phyloP scores from a whole-genome alignment of 2,329 filamentous ascomycete genomes.

The Sphaerulina vaccinii region DNA sequence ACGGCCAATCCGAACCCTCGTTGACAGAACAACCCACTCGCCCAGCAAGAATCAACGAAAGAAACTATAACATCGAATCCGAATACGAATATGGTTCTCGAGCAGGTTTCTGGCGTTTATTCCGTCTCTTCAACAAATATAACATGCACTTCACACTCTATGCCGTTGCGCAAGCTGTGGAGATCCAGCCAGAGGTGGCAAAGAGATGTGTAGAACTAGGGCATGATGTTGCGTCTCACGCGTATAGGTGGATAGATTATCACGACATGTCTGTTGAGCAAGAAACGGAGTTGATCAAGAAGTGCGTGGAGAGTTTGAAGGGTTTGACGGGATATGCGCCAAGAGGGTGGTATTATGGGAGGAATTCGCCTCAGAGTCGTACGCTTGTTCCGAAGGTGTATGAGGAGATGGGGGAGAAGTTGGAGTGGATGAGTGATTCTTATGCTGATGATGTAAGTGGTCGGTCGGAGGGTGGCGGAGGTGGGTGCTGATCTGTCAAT shows the following conservation, averaged over 20 bases:
- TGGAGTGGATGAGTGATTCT: slow-evolving; percentile 53
- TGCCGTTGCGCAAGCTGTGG: slow-evolving; percentile 51
- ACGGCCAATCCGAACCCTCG: slow-evolving; percentile 41
- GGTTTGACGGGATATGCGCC: slow-evolving; percentile 48
- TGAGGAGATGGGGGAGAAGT: slow-evolving; percentile 53
- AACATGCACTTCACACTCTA: slow-evolving; percentile 54
- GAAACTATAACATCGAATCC: slow-evolving; percentile 48
- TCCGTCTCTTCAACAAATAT: slow-evolving; percentile 50
- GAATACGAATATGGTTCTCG: slow-evolving; percentile 55
- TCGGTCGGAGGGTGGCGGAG: slow-evolving; percentile 49
- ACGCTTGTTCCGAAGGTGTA: slow-evolving; percentile 52
- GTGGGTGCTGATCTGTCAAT: slow-evolving; percentile 37
- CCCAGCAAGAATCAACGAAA: slow-evolving; percentile 28
- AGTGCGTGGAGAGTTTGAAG: slow-evolving; percentile 45
- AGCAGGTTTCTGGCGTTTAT: slow-evolving; percentile 52
- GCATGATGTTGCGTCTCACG: slow-evolving; percentile 53
- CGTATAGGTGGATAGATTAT: slow-evolving; percentile 54
- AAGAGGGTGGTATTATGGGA: slow-evolving; percentile 54
- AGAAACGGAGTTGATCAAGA: slow-evolving; percentile 50
- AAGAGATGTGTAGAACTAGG: slow-evolving; percentile 50
- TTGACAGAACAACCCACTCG: slow-evolving; percentile 39
- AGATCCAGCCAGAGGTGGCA: slow-evolving; percentile 50
- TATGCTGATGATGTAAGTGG: slow-evolving; percentile 52
- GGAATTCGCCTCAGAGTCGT: slow-evolving; percentile 46
- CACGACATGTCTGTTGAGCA: slow-evolving; percentile 47